Conservation (phyloP, 208 protist species). For the Trypanosomatidae sp. region DNA sequence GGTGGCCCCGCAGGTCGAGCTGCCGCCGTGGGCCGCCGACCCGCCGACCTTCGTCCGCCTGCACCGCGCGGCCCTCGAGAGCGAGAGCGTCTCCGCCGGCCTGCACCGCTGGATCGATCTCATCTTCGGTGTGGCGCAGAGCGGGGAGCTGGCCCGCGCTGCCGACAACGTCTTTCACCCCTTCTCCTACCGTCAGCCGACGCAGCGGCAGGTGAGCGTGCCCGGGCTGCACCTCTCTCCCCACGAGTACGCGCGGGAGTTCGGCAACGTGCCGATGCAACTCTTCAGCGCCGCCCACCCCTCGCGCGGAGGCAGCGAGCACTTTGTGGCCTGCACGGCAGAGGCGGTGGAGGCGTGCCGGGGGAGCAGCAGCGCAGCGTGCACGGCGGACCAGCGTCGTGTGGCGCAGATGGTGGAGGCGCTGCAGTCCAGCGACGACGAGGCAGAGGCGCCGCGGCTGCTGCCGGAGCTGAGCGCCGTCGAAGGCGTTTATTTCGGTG, state of each 20-base stretch:
- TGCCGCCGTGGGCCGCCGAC: constrained; percentile 92
- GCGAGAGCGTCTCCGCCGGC: constrained; percentile 79
- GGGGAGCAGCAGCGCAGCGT: constrained; percentile 7
- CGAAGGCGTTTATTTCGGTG: too few species aligned
- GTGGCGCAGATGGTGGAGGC: constrained; percentile 25
- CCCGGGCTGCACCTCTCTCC: constrained; percentile 35
- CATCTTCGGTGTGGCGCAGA: constrained; percentile 96
- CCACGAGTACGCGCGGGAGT: constrained; percentile 91
- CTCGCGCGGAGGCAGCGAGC: constrained; percentile 18
- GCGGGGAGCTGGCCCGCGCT: constrained; percentile 48
- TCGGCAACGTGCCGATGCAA: constrained; percentile 93
- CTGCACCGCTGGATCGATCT: constrained; percentile 97
- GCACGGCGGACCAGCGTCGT: too few species aligned
- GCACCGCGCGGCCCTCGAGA: constrained; percentile 89
- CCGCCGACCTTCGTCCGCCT: constrained; percentile 70
- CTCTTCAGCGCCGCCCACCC: constrained; percentile 85
- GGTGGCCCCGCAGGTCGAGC: constrained; percentile 46
- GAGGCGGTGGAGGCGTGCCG: constrained; percentile 6
- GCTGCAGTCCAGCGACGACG: constrained; percentile 13
- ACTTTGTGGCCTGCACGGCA: constrained; percentile 11
- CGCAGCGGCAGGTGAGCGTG: constrained; percentile 43
- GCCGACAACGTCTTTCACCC: constrained; percentile 93
- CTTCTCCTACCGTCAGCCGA: constrained; percentile 95
- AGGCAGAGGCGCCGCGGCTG: too few species aligned
- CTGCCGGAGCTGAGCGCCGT: too few species aligned